phyloP scores from a whole-genome alignment of 495 filamentous ascomycete genomes.

The Niebla homalea region DNA sequence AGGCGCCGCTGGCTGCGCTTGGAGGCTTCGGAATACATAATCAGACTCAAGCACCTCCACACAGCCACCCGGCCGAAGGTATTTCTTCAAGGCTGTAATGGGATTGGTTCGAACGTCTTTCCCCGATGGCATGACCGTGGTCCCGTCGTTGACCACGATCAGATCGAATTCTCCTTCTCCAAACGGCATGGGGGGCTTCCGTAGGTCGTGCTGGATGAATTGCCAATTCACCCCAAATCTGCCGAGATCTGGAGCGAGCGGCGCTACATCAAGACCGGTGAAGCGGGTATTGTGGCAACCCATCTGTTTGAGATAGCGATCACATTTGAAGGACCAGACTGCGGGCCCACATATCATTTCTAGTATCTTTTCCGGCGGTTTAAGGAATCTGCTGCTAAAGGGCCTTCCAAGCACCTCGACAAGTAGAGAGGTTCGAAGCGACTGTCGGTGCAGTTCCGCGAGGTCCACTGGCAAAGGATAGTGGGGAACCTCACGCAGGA shows the following conservation, averaged over 20 bases:
- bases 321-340: slow-evolving; percentile 78
- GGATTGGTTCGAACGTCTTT: slow-evolving; percentile 48
- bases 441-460: slow-evolving; percentile 76
- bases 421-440: slow-evolving; percentile 66
- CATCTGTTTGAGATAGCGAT: slow-evolving; percentile 53
- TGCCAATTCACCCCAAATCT: slow-evolving; percentile 72
- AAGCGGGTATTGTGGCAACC: slow-evolving; percentile 55
- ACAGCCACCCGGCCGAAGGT: slow-evolving; percentile 65
- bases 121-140: slow-evolving; percentile 43
- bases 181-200: slow-evolving; percentile 63
- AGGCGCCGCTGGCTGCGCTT: slow-evolving; percentile 57
- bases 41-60: slow-evolving; percentile 83
- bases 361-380: slow-evolving; percentile 62
- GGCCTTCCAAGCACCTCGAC: slow-evolving; percentile 69
- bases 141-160: slow-evolving; percentile 77
- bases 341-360: slow-evolving; percentile 83
- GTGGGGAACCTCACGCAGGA: slow-evolving; percentile 59
- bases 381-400: slow-evolving; percentile 54
- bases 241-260: slow-evolving; percentile 56
- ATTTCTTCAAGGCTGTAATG: slow-evolving; percentile 62
- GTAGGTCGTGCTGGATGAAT: slow-evolving; percentile 78
- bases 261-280: slow-evolving; percentile 72
- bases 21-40: slow-evolving; percentile 59
- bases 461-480: slow-evolving; percentile 87
- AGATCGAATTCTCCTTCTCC: slow-evolving; percentile 76